A percentile compares a stretch with the other conserved stretches of the same genome.
phyloP scores from a whole-genome alignment of 2,329 filamentous ascomycete genomes.

The Acrocalymma vagum region DNA sequence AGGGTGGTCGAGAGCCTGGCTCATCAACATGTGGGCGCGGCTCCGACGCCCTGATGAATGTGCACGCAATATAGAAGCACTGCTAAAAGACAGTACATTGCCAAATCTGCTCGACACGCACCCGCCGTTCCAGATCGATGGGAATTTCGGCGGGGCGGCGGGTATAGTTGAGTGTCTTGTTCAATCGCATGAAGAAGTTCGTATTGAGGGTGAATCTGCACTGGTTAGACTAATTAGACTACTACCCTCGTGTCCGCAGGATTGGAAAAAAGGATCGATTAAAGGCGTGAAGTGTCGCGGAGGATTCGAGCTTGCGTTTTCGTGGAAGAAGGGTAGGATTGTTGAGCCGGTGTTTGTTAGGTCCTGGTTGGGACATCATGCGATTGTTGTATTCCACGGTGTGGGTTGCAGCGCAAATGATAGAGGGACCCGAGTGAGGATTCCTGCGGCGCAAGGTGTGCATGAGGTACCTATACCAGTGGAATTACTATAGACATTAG shows the following conservation, averaged over 20 bases:
- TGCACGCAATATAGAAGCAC: slow-evolving; percentile 47
- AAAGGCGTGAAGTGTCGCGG: slow-evolving; percentile 11
- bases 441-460: slow-evolving; percentile 9
- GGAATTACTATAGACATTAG: too few species aligned
- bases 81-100: slow-evolving; percentile 53
- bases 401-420: slow-evolving; percentile 7
- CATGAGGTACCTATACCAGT: slow-evolving; percentile 2
- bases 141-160: slow-evolving; percentile 59
- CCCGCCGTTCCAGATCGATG: slow-evolving; percentile 57
- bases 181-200: too few species aligned
- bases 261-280: slow-evolving; percentile 11
- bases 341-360: slow-evolving; percentile 4
- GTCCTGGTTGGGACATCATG: slow-evolving; percentile 6
- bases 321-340: slow-evolving; percentile 11
- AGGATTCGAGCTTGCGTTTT: slow-evolving; percentile 15
- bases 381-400: slow-evolving; percentile 6
- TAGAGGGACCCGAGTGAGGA: not conserved
- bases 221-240: slow-evolving; percentile 11
- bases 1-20: slow-evolving; percentile 62
- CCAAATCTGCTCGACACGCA: slow-evolving; percentile 53
- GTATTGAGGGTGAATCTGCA: too few species aligned
- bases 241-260: slow-evolving; percentile 14
- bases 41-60: slow-evolving; percentile 51
- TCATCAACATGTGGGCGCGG: slow-evolving; percentile 59
- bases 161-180: slow-evolving; percentile 58